Conservation (phyloP, 2,329 filamentous ascomycete genomes). For the Zasmidium angulare region DNA sequence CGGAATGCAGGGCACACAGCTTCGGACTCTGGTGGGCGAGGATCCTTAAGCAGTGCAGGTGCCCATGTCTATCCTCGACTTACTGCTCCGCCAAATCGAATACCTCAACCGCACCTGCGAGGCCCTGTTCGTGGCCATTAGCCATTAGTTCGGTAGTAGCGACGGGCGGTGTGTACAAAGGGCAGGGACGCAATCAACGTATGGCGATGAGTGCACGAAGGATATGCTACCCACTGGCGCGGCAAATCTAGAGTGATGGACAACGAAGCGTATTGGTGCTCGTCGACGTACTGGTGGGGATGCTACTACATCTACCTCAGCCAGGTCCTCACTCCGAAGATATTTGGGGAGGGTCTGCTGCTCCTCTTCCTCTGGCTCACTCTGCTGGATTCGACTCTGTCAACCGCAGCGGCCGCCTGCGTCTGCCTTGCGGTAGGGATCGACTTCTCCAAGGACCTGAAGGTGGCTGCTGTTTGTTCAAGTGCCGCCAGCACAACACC, state of each 20-base stretch:
- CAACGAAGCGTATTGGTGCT: slow-evolving; percentile 35
- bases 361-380: slow-evolving; percentile 35
- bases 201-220: no score
- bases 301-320: slow-evolving; percentile 58
- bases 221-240: slow-evolving; percentile 60
- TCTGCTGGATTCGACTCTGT: slow-evolving; percentile 14
- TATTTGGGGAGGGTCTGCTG: slow-evolving; percentile 52
- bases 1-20: no score
- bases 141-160: no score
- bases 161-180: no score
- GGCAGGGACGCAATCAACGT: no score
- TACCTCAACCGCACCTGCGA: no score
- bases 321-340: slow-evolving; percentile 56
- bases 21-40: no score
- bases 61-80: no score
- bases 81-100: no score
- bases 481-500: slow-evolving; percentile 54
- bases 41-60: no score
- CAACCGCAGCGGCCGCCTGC: slow-evolving; percentile 4
- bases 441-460: slow-evolving; percentile 57
- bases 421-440: slow-evolving; percentile 45
- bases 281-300: slow-evolving; percentile 50
- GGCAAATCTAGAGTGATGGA: slow-evolving; percentile 53
- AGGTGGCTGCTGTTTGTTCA: slow-evolving; percentile 54
- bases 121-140: no score